Conservation (phyloP, 2,329 filamentous ascomycete genomes). For the Cladosporium velox region DNA sequence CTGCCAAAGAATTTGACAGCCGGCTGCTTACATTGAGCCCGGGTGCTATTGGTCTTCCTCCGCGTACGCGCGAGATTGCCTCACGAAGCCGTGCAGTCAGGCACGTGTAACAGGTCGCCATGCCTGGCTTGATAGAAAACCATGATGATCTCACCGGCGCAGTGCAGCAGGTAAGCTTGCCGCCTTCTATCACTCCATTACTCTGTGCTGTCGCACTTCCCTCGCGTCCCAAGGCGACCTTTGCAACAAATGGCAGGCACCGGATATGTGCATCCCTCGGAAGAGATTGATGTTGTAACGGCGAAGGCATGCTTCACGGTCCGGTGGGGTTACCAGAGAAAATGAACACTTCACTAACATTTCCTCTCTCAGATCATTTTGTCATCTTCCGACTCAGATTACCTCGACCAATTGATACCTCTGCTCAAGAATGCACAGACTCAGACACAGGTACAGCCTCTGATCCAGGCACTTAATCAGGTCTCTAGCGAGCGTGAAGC, state of each 20-base stretch:
- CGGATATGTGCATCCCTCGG: not conserved
- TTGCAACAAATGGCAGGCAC: not conserved
- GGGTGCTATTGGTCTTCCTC: not conserved
- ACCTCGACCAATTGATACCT: conserved; percentile 92
- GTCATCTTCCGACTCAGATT: conserved; percentile 87
- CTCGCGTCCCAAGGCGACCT: not conserved
- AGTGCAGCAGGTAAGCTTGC: conserved; percentile 50
- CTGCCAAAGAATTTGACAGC: not conserved
- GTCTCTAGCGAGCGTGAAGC: conserved; percentile 84
- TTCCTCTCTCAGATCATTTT: conserved; percentile 72
- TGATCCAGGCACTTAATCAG: conserved; percentile 75
- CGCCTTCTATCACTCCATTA: not conserved
- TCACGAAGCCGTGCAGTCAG: not conserved
- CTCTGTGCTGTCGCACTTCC: not conserved
- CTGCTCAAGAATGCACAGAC: conserved; percentile 83
- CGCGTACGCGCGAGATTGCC: not conserved
- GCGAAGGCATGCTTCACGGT: not conserved
- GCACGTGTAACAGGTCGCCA: conserved; percentile 22
- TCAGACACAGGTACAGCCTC: conserved; percentile 65
- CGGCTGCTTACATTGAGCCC: not conserved
- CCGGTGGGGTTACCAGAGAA: not conserved
- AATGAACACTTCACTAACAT: conserved; percentile 22
- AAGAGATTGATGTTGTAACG: not conserved
- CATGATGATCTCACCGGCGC: conserved; percentile 51
- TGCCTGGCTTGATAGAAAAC: conserved; percentile 45